Evolutionary conservation across 2,329 filamentous ascomycete species (phyloP).

Genomic region (Leptographium radiaticola): DNA sequence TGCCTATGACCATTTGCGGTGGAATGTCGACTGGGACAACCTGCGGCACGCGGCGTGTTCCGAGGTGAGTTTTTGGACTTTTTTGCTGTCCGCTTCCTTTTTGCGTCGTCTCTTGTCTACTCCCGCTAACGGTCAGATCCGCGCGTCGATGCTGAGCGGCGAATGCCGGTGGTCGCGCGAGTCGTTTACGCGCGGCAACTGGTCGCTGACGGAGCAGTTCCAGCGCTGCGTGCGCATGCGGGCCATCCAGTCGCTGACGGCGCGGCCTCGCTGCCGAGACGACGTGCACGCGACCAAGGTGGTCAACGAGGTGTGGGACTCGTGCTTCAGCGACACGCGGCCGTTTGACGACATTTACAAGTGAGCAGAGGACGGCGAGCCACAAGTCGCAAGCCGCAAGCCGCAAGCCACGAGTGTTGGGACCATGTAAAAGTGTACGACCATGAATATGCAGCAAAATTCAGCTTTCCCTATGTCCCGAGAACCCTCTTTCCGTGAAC

Average conservation of each 20-base stretch:
- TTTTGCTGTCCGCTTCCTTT: not conserved
- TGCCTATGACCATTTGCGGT: conserved; percentile 84
- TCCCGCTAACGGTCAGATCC: conserved; percentile 47
- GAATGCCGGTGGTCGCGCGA: conserved; percentile 88
- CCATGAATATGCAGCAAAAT: too few species aligned
- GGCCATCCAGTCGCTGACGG: conserved; percentile 67
- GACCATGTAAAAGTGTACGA: not conserved
- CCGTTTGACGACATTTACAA: conserved; percentile 96
- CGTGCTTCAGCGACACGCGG: conserved; percentile 84
- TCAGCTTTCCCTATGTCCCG: too few species aligned
- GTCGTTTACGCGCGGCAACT: conserved; percentile 73
- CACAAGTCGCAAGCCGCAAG: too few species aligned
- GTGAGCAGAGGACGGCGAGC: conserved; percentile 23
- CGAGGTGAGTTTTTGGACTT: conserved; percentile 46
- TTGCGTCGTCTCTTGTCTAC: not conserved
- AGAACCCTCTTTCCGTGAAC: too few species aligned
- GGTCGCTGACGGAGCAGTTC: conserved; percentile 81
- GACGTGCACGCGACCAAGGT: conserved; percentile 75
- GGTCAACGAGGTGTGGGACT: conserved; percentile 97
- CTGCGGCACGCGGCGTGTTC: conserved; percentile 86
- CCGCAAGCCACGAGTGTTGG: too few species aligned
- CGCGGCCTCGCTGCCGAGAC: conserved; percentile 68
- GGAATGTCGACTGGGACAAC: conserved; percentile 73
- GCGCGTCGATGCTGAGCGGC: conserved; percentile 81
- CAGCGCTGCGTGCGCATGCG: conserved; percentile 80